Evolutionary conservation across 2,329 filamentous ascomycete species (phyloP), one percentile per base, ranked within the genome.

Genomic region (Colletotrichum magnum): DNA sequence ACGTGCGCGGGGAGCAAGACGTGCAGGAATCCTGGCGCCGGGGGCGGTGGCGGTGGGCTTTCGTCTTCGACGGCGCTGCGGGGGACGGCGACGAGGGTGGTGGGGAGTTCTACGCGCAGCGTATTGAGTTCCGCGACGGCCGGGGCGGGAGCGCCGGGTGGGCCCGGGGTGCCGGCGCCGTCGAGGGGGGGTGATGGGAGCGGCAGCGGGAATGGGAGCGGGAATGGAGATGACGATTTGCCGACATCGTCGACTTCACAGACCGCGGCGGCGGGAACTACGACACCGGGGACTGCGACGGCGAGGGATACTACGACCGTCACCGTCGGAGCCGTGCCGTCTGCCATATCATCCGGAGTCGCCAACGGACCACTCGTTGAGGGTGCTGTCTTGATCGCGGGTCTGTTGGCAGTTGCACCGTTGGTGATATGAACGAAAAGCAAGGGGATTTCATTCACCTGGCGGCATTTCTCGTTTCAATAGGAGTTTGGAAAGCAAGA

Each of bases 1-100:
- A 67, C 21, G 3, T 75, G 74, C 21, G 50, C 24, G 4, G 52
- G 32, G 0, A 51, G 52, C n/a, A 45, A 52, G 13, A 36, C 39
- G n/a, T 70, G 68, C 53, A 41, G 32, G 15, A 64, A 47, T 7
- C 39, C 47, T 6, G 59, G 41, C 3, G 54, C 43, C 6, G 62
- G 18, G 6, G 36, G 48, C 7, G 47, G 43, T 4, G 21, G 21
- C 2, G 21, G 21, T 4, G 21, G 21, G 21, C 3, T 24, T 41
- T 26, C n/a, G 9, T n/a, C 52, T 6, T 39, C 39, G 32, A 66
- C 62, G 10, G 18, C 18, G 13, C 15, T 41, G 36, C 47, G 32
- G 9, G 7, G 36, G 13, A 15, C 41, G 13, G 15, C 41, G 41
- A n/a, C 41, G 41, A 43, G 41, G 15, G 41, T 12, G 6, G 16